Conservation (phyloP, 108 stramenopile species). For the Aurantiochytrium sp. region DNA sequence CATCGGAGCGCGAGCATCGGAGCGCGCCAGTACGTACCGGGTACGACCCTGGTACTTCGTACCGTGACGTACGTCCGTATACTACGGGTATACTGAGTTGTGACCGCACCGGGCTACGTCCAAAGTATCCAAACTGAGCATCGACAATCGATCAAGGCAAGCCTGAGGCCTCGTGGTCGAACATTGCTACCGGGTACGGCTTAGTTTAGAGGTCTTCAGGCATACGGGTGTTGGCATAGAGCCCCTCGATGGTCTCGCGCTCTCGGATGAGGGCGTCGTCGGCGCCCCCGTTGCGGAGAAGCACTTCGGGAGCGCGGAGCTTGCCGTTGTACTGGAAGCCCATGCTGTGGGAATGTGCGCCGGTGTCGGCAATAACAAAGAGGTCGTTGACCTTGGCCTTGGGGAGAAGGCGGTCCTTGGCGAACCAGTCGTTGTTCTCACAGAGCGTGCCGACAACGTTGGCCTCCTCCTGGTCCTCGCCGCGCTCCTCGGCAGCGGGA, state of each 20-base stretch:
- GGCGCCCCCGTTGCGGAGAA: neutral
- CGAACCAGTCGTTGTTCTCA: slow-evolving; percentile 44
- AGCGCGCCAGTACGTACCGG: too few species aligned
- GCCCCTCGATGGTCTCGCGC: slow-evolving; percentile 21
- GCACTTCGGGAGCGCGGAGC: slow-evolving; percentile 38
- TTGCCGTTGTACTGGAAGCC: slow-evolving; percentile 46
- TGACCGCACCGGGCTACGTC: too few species aligned
- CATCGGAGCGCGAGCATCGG: too few species aligned
- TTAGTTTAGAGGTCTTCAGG: slow-evolving; percentile 13
- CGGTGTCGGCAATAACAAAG: slow-evolving; percentile 32
- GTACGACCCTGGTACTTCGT: too few species aligned
- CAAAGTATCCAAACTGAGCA: too few species aligned
- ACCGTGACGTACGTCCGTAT: too few species aligned
- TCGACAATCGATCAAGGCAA: too few species aligned
- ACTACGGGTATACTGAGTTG: too few species aligned
- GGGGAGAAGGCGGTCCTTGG: slow-evolving; percentile 26
- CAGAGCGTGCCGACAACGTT: slow-evolving; percentile 38
- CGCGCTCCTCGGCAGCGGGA: neutral
- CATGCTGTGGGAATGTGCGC: slow-evolving; percentile 34
- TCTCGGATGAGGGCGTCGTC: slow-evolving; percentile 31
- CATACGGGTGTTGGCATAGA: slow-evolving; percentile 15
- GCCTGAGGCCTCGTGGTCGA: too few species aligned
- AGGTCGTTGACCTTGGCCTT: slow-evolving; percentile 25
- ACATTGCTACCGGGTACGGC: too few species aligned
- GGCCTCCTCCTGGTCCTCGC: neutral